These are phyloP conservation scores for Cystofilobasidium macerans DNA, from an alignment of 768 basidiomycete genomes.

Conservation along the genomic window DNA sequence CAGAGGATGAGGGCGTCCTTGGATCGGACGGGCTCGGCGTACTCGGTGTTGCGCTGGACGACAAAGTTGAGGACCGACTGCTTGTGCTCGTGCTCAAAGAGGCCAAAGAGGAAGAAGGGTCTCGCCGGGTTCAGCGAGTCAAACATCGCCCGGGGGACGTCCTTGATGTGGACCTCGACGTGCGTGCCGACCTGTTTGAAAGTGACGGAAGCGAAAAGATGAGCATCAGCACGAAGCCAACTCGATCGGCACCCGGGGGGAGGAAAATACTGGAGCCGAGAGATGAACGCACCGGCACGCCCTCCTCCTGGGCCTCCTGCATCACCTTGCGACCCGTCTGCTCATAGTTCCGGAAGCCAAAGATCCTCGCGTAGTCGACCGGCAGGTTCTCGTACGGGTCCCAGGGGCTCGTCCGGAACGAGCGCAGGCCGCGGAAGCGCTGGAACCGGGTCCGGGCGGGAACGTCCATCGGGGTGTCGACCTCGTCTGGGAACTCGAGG, in stretches of 20 bases:
- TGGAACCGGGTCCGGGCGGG: constrained; percentile 75
- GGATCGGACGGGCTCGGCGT: constrained; percentile 71
- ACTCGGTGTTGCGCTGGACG: constrained; percentile 91
- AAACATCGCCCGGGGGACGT: constrained; percentile 57
- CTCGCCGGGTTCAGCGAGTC: constrained; percentile 34
- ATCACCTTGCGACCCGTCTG: constrained; percentile 62
- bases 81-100: constrained; percentile 94
- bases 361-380: constrained; percentile 83
- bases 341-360: constrained; percentile 91
- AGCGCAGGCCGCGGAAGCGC: constrained; percentile 78
- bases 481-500: constrained; percentile 83
- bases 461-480: constrained; percentile 81
- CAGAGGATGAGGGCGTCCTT: constrained; percentile 88
- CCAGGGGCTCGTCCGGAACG: constrained; percentile 93
- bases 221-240: neutral
- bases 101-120: constrained; percentile 62
- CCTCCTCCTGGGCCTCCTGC: constrained; percentile 43
- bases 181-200: constrained; percentile 59
- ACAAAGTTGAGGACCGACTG: constrained; percentile 83
- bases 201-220: neutral
- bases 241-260: no score
- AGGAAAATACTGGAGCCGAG: neutral
- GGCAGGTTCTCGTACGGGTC: constrained; percentile 94
- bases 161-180: constrained; percentile 63
- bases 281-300: constrained; percentile 52